Percentiles rank a stretch among this genome's conserved stretches.
These are phyloP conservation scores for Babesia caballi DNA, from an alignment of 169 alveolate genomes.

Conservation along the genomic window DNA sequence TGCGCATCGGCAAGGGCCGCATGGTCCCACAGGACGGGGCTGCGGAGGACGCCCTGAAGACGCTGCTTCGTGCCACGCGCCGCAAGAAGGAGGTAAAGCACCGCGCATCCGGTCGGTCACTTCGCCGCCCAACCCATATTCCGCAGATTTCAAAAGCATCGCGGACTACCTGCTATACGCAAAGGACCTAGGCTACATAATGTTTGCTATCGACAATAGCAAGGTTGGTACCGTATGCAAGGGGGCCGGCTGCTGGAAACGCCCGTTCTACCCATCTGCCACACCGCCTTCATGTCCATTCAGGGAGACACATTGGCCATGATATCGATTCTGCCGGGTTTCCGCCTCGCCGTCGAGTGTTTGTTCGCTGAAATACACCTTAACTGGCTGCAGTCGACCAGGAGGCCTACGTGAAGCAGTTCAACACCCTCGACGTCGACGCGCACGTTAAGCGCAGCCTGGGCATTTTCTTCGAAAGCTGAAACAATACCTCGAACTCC, in stretches of 20 bases:
- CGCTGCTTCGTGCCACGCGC: constrained; percentile 17
- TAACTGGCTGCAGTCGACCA: constrained; percentile 19
- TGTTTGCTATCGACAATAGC: neutral
- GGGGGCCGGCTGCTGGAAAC: neutral
- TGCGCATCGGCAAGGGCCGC: constrained; percentile 30
- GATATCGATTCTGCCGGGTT: constrained; percentile 4
- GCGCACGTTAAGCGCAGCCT: constrained; percentile 16
- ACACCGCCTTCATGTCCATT: too few relatives aligned
- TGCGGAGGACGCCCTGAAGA: constrained; percentile 30
- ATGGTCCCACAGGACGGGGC: constrained; percentile 36
- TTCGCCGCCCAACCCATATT: neutral
- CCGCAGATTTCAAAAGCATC: constrained; percentile 34
- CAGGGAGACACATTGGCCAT: constrained; percentile 2
- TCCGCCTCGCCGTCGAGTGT: constrained; percentile 40
- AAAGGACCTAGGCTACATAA: constrained; percentile 45
- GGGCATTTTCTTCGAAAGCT: constrained; percentile 43
- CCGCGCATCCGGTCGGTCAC: constrained; percentile 17
- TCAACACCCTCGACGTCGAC: constrained; percentile 43
- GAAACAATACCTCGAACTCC: neutral
- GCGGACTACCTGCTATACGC: constrained; percentile 63
- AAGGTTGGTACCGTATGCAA: neutral
- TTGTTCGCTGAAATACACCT: neutral
- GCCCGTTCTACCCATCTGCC: too few relatives aligned
- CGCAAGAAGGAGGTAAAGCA: constrained; percentile 33
- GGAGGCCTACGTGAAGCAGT: constrained; percentile 24